Evolutionary conservation across 2,329 filamentous ascomycete genomes (phyloP).

Genomic region (Penicillium expansum): DNA sequence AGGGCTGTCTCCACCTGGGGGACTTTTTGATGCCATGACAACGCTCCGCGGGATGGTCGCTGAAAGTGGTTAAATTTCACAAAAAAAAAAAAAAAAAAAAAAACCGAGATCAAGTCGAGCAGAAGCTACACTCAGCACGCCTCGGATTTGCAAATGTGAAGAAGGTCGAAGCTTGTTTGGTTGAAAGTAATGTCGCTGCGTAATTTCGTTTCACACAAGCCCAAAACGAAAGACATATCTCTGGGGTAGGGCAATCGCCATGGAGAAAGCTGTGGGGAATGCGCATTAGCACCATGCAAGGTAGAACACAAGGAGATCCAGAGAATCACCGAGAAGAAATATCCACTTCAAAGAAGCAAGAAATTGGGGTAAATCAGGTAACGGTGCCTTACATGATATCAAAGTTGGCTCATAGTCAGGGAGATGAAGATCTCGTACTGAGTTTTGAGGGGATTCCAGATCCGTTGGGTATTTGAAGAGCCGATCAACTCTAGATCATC

Average conservation of each 20-base stretch:
- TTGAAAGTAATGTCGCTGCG: conserved; percentile 38
- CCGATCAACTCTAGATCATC: not conserved
- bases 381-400: conserved; percentile 24
- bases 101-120: conserved; percentile 9
- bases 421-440: conserved; percentile 17
- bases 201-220: conserved; percentile 44
- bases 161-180: conserved; percentile 29
- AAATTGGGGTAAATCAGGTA: not conserved
- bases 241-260: conserved; percentile 42
- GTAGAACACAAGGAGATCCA: not conserved
- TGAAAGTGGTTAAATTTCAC: conserved; percentile 20
- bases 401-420: conserved; percentile 27
- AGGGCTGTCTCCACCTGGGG: conserved; percentile 30
- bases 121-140: conserved; percentile 22
- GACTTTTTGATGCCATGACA: conserved; percentile 35
- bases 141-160: conserved; percentile 18
- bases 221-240: conserved; percentile 47
- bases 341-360: conserved; percentile 2
- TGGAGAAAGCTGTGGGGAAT: conserved; percentile 34
- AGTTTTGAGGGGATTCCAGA: conserved; percentile 8
- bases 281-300: conserved; percentile 18
- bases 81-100: conserved; percentile 19
- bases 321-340: not conserved
- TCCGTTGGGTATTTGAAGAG: not conserved
- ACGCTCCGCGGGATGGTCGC: conserved; percentile 16